phyloP scores from a whole-genome alignment of 1,284 basidiomycete genomes.

The Peniophora sp. region DNA sequence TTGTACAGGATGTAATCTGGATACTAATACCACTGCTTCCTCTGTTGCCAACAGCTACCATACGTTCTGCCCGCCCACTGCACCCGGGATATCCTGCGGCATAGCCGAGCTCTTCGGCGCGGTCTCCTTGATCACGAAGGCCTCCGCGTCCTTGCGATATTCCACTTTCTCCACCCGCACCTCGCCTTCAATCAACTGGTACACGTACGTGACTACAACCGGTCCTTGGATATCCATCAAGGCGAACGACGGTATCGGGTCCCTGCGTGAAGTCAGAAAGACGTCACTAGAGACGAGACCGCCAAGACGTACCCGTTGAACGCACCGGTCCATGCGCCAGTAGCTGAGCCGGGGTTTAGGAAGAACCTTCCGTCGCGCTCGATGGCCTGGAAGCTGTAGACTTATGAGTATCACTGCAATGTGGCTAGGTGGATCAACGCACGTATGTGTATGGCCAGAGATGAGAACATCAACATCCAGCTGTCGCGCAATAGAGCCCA shows the following conservation, averaged over 20 bases:
- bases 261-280: slow-evolving; percentile 25
- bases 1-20: no score
- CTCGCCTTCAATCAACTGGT: slow-evolving; percentile 90
- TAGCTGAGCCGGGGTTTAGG: slow-evolving; percentile 93
- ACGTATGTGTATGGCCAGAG: slow-evolving; percentile 93
- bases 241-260: slow-evolving; percentile 78
- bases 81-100: slow-evolving; percentile 39
- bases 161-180: slow-evolving; percentile 85
- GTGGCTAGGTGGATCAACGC: slow-evolving; percentile 22
- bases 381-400: slow-evolving; percentile 81
- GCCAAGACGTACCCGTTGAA: slow-evolving; percentile 47
- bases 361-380: slow-evolving; percentile 92
- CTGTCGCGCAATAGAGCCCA: slow-evolving; percentile 83
- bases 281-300: neutral
- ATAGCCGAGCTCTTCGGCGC: slow-evolving; percentile 25
- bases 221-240: slow-evolving; percentile 93
- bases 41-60: slow-evolving; percentile 17
- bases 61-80: slow-evolving; percentile 21
- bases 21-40: no score
- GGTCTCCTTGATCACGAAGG: slow-evolving; percentile 16
- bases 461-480: slow-evolving; percentile 97
- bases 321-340: slow-evolving; percentile 86
- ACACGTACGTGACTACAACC: slow-evolving; percentile 93
- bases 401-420: neutral
- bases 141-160: slow-evolving; percentile 62